phyloP scores from a whole-genome alignment of 139 green algal species.

The Eudorina sp. region DNA sequence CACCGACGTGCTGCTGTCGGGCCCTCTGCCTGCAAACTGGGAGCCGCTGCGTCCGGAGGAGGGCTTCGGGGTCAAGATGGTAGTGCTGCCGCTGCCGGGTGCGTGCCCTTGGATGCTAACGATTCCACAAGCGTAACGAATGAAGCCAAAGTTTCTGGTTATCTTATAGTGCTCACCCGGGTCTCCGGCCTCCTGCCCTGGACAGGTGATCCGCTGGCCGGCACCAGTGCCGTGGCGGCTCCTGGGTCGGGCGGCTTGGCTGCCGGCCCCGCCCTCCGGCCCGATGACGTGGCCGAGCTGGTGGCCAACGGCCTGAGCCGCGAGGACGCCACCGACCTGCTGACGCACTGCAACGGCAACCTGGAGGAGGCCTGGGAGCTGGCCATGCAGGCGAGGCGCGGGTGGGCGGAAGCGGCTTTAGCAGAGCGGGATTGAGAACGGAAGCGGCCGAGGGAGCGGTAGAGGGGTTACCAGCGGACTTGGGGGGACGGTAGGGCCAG shows the following conservation, averaged over 20 bases:
- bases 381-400: neutral
- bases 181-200: too few relatives aligned
- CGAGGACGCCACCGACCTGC: neutral
- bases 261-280: neutral
- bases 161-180: too few relatives aligned
- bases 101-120: too few relatives aligned
- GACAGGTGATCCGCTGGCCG: neutral
- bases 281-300: neutral
- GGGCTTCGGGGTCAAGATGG: slow-evolving; percentile 1
- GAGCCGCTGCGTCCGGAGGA: neutral
- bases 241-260: neutral
- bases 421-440: too few relatives aligned
- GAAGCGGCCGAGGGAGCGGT: too few relatives aligned
- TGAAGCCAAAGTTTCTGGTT: too few relatives aligned
- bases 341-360: slow-evolving; percentile 5
- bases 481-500: too few relatives aligned
- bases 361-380: slow-evolving; percentile 1
- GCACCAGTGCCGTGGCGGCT: neutral
- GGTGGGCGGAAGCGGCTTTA: too few relatives aligned
- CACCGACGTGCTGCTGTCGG: neutral
- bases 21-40: slow-evolving; percentile 26
- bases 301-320: slow-evolving; percentile 33
- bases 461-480: too few relatives aligned
- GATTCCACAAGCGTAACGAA: too few relatives aligned
- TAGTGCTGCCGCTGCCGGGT: slow-evolving; percentile 40